phyloP scores from a whole-genome alignment of 768 basidiomycete genomes.

The Pisolithus marmoratus region DNA sequence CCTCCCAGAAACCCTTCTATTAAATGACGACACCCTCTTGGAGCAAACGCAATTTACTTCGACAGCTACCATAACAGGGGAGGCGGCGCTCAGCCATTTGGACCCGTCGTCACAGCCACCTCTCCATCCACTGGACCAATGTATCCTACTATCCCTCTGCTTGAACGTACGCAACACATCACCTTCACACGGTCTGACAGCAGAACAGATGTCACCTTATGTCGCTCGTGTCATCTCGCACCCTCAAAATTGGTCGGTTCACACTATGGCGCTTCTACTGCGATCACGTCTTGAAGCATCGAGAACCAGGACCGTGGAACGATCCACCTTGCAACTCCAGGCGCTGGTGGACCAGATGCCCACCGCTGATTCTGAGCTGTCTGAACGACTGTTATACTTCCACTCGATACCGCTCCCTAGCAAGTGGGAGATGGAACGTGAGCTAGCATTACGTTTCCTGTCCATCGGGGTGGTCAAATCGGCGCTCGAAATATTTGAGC shows the following conservation, averaged over 20 bases:
- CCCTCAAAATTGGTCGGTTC: slow-evolving; percentile 91
- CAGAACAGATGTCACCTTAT: slow-evolving; percentile 91
- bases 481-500: slow-evolving; percentile 89
- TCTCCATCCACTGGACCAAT: slow-evolving; percentile 91
- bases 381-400: slow-evolving; percentile 76
- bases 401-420: slow-evolving; percentile 79
- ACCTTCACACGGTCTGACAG: slow-evolving; percentile 84
- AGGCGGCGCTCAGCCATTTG: slow-evolving; percentile 57
- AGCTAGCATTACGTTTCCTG: slow-evolving; percentile 80
- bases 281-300: slow-evolving; percentile 86
- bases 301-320: slow-evolving; percentile 89
- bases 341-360: slow-evolving; percentile 97
- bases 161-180: slow-evolving; percentile 87
- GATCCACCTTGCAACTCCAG: slow-evolving; percentile 87
- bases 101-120: slow-evolving; percentile 81
- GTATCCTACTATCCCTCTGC: slow-evolving; percentile 85
- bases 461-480: slow-evolving; percentile 83
- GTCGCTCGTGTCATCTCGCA: slow-evolving; percentile 84
- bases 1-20: slow-evolving; percentile 71
- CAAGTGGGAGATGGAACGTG: slow-evolving; percentile 90
- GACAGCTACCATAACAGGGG: slow-evolving; percentile 43
- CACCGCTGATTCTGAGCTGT: slow-evolving; percentile 65
- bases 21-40: slow-evolving; percentile 95
- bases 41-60: slow-evolving; percentile 92
- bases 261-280: slow-evolving; percentile 93